These are phyloP conservation scores for Fomitopsis pinicola DNA, from an alignment of 1,284 basidiomycete species.

Conservation along the genomic window DNA sequence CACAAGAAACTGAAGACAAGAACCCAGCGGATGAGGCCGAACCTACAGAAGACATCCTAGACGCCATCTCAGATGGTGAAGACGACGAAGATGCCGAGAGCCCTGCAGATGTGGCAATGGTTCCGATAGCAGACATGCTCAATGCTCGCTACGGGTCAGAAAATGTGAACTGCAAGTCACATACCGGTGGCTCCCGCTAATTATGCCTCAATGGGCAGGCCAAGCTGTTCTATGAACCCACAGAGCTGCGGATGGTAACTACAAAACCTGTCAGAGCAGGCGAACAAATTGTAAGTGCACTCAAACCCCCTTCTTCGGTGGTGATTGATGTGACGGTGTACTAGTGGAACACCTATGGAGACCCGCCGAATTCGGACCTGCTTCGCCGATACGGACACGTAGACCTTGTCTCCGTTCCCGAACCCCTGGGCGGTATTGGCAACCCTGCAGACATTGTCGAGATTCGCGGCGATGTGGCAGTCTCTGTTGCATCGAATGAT, in stretches of 20 bases:
- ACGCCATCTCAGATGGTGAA: background rate
- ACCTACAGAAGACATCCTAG: background rate
- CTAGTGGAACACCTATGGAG: constrained; percentile 95
- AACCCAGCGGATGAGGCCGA: background rate
- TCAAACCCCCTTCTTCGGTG: background rate
- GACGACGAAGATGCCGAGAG: constrained; percentile 39
- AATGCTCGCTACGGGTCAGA: constrained; percentile 86
- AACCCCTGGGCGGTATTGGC: constrained; percentile 36
- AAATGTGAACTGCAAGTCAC: constrained; percentile 54
- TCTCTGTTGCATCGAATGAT: constrained; percentile 41
- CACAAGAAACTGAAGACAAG: background rate
- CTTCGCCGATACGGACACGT: constrained; percentile 93
- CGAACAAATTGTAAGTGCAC: constrained; percentile 78
- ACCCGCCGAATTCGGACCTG: constrained; percentile 93
- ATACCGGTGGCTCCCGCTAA: background rate
- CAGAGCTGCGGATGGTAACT: constrained; percentile 75
- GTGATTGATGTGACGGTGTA: background rate
- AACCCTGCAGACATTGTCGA: constrained; percentile 91
- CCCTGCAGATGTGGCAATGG: constrained; percentile 82
- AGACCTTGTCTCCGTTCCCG: constrained; percentile 63
- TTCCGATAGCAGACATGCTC: constrained; percentile 95
- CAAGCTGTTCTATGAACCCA: constrained; percentile 78
- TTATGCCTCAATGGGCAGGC: constrained; percentile 38
- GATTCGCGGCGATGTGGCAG: constrained; percentile 75
- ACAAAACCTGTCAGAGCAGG: constrained; percentile 74